Conservation (phyloP, 1,139 yeast species). For the Taiozyma sp. region DNA sequence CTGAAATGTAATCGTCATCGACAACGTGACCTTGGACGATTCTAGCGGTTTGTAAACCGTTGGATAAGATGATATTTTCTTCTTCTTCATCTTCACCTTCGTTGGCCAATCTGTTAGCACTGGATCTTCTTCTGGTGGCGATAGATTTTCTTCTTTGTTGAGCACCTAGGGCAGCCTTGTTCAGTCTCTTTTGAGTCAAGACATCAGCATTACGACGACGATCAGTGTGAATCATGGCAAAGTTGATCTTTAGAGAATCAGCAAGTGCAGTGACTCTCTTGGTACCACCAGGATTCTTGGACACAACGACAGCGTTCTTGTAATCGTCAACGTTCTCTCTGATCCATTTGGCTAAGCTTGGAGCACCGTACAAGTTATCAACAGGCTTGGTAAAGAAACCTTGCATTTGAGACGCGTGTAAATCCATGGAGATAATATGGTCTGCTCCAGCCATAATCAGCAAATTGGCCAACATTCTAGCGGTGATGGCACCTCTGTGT, state of each 20-base stretch:
- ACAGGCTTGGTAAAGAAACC: constrained; percentile 97
- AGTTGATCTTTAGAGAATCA: constrained; percentile 88
- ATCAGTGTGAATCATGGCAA: constrained; percentile 99
- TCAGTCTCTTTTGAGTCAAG: constrained; percentile 37
- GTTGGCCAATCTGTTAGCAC: constrained; percentile 7
- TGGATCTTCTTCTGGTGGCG: constrained; percentile 33
- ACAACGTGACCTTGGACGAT: constrained; percentile 97
- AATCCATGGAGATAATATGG: constrained; percentile 96
- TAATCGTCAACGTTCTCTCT: constrained; percentile 83
- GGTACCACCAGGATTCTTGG: constrained; percentile 98
- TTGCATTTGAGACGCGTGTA: constrained; percentile 99
- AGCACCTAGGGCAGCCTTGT: constrained; percentile 26
- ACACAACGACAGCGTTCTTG: constrained; percentile 80
- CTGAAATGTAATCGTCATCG: constrained; percentile 65
- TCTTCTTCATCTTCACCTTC: constrained; percentile 36
- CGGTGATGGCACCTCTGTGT: constrained; percentile 98
- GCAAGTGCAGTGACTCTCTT: constrained; percentile 97
- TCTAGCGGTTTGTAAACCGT: constrained; percentile 93
- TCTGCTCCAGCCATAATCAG: constrained; percentile 99
- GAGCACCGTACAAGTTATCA: constrained; percentile 93
- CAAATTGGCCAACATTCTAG: constrained; percentile 96
- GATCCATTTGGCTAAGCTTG: constrained; percentile 95
- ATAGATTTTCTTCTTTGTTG: constrained; percentile 33
- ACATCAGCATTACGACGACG: constrained; percentile 84
- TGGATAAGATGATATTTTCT: constrained; percentile 60